phyloP scores from a whole-genome alignment of 2,329 filamentous ascomycete genomes.

The Lasiodiplodia hormozganensis region DNA sequence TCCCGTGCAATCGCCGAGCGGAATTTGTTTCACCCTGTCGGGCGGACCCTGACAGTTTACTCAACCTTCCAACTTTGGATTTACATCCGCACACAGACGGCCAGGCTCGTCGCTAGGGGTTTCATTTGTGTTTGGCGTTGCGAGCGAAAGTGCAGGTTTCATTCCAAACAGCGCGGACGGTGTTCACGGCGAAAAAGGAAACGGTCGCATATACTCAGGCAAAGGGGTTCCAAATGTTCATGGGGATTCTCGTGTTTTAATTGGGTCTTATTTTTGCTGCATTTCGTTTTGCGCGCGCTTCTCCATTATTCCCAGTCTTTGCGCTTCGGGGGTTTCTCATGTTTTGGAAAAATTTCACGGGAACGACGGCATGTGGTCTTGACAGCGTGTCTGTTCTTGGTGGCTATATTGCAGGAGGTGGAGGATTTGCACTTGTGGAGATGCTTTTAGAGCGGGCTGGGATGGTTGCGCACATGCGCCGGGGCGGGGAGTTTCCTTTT shows the following conservation, averaged over 20 bases:
- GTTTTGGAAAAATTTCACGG: slow-evolving; percentile 22
- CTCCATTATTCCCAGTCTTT: slow-evolving; percentile 19
- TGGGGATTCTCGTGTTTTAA: slow-evolving; percentile 24
- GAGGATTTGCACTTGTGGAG: background rate
- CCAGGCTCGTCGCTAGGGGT: slow-evolving; percentile 21
- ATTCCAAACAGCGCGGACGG: slow-evolving; percentile 19
- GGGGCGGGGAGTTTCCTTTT: background rate
- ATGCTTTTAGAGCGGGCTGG: slow-evolving; percentile 1
- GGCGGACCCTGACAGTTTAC: slow-evolving; percentile 3
- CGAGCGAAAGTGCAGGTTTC: slow-evolving; percentile 13
- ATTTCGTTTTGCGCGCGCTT: slow-evolving; percentile 12
- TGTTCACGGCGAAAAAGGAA: slow-evolving; percentile 25
- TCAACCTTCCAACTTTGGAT: slow-evolving; percentile 13
- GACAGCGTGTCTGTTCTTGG: slow-evolving; percentile 24
- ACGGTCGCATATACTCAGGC: slow-evolving; percentile 24
- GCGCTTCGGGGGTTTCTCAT: slow-evolving; percentile 13
- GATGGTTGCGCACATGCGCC: background rate
- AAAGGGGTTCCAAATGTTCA: slow-evolving; percentile 23
- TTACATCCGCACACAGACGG: slow-evolving; percentile 22
- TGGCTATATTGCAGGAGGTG: slow-evolving; percentile 6
- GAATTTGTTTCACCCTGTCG: slow-evolving; percentile 18
- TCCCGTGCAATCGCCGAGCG: slow-evolving; percentile 18
- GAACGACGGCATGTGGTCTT: slow-evolving; percentile 22
- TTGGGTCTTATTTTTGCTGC: slow-evolving; percentile 20
- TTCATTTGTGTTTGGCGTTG: slow-evolving; percentile 28